phyloP scores from a whole-genome alignment of 768 basidiomycete genomes.

The Scleroderma bovista region DNA sequence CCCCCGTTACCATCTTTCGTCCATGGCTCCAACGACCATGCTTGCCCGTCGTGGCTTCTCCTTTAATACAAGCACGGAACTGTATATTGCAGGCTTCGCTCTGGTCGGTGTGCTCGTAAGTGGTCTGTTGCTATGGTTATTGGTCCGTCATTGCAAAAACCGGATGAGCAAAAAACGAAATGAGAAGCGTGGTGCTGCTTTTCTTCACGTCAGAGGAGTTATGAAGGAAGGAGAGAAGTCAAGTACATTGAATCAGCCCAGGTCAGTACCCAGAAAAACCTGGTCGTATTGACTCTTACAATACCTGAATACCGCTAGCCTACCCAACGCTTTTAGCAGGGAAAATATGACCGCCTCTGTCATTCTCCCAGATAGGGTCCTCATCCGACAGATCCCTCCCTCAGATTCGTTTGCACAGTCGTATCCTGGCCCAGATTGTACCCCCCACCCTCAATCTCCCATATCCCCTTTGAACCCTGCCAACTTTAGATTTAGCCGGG shows the following conservation, averaged over 20 bases:
- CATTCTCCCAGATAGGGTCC: constrained; percentile 47
- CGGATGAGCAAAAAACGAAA: constrained; percentile 33
- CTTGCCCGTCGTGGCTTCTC: constrained; percentile 8
- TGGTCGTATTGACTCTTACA: not conserved
- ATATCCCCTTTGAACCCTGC: constrained; percentile 17
- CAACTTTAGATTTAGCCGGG: constrained; percentile 27
- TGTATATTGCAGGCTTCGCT: constrained; percentile 48
- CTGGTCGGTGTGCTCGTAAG: constrained; percentile 39
- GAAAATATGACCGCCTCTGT: constrained; percentile 40
- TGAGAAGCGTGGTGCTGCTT: constrained; percentile 35
- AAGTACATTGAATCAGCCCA: not conserved
- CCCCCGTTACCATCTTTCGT: not conserved
- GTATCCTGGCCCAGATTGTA: constrained; percentile 6
- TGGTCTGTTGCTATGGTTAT: constrained; percentile 38
- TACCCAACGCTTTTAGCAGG: constrained; percentile 35
- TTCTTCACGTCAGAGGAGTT: constrained; percentile 24
- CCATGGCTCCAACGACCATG: constrained; percentile 15
- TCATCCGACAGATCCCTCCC: constrained; percentile 33
- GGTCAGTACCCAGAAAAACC: constrained; percentile 7
- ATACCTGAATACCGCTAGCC: constrained; percentile 1
- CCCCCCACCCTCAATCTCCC: constrained; percentile 10
- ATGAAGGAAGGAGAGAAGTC: constrained; percentile 6
- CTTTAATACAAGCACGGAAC: constrained; percentile 16
- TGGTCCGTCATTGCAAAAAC: constrained; percentile 37
- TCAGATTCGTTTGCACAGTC: constrained; percentile 21